phyloP scores from a whole-genome alignment of 768 basidiomycete genomes.

The Suillus tomentosus region DNA sequence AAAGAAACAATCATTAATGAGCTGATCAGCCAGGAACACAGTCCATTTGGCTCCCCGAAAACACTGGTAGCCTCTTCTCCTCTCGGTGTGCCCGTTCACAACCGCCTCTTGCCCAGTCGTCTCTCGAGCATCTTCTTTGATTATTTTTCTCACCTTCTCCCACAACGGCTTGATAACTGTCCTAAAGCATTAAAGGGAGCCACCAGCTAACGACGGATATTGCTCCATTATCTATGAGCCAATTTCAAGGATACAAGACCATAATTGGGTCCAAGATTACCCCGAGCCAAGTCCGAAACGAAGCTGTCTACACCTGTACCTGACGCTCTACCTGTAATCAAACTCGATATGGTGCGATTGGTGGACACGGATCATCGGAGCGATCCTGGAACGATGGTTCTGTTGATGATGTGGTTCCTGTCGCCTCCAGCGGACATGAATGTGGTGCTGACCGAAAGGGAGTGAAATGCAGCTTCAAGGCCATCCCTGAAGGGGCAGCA shows the following conservation, averaged over 20 bases:
- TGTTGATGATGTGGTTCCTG: slow-evolving; percentile 60
- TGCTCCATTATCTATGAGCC: not conserved
- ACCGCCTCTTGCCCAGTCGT: not conserved
- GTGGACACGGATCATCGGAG: not conserved
- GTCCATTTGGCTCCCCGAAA: not conserved
- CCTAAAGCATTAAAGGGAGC: not conserved
- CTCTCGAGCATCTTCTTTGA: not conserved
- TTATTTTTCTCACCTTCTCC: not conserved
- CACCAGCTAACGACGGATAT: not conserved
- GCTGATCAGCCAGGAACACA: not conserved
- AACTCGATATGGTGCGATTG: not conserved
- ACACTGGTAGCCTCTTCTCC: not conserved
- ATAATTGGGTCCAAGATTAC: not conserved
- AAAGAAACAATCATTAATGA: not conserved
- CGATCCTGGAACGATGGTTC: not conserved
- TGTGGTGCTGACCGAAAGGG: slow-evolving; percentile 47
- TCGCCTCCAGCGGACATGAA: slow-evolving; percentile 79
- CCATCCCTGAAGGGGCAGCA: slow-evolving; percentile 46
- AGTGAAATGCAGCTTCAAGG: slow-evolving; percentile 59
- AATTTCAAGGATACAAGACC: not conserved
- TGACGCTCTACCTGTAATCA: not conserved
- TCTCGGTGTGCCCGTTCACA: not conserved
- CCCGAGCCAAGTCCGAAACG: not conserved
- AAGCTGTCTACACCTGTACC: not conserved
- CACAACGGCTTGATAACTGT: not conserved